These are phyloP conservation scores for Neurospora sp. DNA, from an alignment of 495 filamentous ascomycete species.

Conservation along the genomic window DNA sequence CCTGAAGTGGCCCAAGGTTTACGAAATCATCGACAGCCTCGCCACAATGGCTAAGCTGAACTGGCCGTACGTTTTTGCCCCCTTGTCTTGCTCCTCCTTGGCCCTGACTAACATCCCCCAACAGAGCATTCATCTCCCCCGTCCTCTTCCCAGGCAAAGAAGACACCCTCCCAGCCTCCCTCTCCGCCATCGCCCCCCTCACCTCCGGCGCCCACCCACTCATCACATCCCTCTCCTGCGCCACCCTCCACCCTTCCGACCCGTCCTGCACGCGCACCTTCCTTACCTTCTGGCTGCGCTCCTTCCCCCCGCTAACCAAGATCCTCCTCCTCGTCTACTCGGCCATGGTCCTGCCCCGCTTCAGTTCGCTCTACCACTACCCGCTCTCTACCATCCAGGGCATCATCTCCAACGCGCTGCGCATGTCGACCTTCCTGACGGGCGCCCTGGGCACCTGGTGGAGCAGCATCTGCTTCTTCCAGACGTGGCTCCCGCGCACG, in stretches of 20 bases:
- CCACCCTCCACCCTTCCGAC: constrained; percentile 78
- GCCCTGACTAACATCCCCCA: constrained; percentile 32
- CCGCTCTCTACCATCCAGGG: constrained; percentile 56
- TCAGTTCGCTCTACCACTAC: constrained; percentile 52
- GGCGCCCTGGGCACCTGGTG: constrained; percentile 71
- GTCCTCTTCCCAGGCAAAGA: constrained; percentile 69
- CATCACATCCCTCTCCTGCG: constrained; percentile 75
- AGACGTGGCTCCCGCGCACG: constrained; percentile 60
- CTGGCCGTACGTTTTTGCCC: constrained; percentile 61
- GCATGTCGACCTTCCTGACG: constrained; percentile 63
- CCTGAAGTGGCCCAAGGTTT: constrained; percentile 63
- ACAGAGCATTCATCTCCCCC: constrained; percentile 59
- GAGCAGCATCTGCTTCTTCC: constrained; percentile 82
- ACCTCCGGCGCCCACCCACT: constrained; percentile 76
- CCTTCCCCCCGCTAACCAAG: constrained; percentile 67
- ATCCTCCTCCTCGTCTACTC: constrained; percentile 64
- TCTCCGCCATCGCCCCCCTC: constrained; percentile 63
- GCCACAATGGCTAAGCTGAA: constrained; percentile 67
- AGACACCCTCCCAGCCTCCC: constrained; percentile 51
- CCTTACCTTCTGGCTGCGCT: constrained; percentile 68
- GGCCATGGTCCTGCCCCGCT: constrained; percentile 53
- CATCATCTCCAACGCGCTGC: constrained; percentile 53
- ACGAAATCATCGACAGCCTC: constrained; percentile 71
- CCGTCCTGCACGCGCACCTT: constrained; percentile 82
- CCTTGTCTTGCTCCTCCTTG: not conserved